Percentiles rank a stretch among this genome's conserved stretches.
phyloP scores from a whole-genome alignment of 2,329 filamentous ascomycete genomes.

The Diaporthe batatas region DNA sequence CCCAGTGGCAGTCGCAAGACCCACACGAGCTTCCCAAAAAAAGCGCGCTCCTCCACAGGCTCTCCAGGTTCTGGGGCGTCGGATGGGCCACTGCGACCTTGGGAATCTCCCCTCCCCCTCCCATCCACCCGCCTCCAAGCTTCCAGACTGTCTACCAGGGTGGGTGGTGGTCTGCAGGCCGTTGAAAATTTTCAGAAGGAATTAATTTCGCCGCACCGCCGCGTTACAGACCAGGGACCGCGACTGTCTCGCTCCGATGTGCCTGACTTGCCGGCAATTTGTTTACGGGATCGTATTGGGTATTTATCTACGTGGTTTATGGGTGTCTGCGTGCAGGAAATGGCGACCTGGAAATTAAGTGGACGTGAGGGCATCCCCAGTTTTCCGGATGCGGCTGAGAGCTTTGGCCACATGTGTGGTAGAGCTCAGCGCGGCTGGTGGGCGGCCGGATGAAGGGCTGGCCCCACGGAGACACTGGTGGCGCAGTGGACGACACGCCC shows the following conservation, averaged over 20 bases:
- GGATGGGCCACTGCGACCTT: constrained; percentile 27
- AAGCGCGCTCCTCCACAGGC: constrained; percentile 37
- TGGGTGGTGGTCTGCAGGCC: constrained; percentile 39
- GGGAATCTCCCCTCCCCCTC: not conserved
- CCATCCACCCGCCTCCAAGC: not conserved
- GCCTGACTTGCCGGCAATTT: constrained; percentile 15
- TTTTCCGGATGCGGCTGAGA: constrained; percentile 34
- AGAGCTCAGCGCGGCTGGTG: constrained; percentile 13
- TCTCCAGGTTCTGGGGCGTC: constrained; percentile 36
- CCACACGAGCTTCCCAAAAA: constrained; percentile 42
- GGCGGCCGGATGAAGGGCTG: constrained; percentile 38
- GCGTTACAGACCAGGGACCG: constrained; percentile 24
- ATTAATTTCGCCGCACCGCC: constrained; percentile 38
- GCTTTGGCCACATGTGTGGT: constrained; percentile 26
- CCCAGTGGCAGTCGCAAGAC: constrained; percentile 26
- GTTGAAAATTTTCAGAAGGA: constrained; percentile 36
- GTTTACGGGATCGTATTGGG: constrained; percentile 9
- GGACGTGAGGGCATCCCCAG: constrained; percentile 12
- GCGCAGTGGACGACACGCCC: constrained; percentile 21
- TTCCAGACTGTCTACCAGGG: constrained; percentile 2
- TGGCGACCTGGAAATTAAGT: not conserved
- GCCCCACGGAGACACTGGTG: constrained; percentile 36
- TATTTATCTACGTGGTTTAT: not conserved
- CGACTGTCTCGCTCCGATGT: constrained; percentile 2
- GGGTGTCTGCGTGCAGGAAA: not conserved